Conservation (phyloP, 1,139 yeast genomes). For the Scheffersomyces illinoinensis region DNA sequence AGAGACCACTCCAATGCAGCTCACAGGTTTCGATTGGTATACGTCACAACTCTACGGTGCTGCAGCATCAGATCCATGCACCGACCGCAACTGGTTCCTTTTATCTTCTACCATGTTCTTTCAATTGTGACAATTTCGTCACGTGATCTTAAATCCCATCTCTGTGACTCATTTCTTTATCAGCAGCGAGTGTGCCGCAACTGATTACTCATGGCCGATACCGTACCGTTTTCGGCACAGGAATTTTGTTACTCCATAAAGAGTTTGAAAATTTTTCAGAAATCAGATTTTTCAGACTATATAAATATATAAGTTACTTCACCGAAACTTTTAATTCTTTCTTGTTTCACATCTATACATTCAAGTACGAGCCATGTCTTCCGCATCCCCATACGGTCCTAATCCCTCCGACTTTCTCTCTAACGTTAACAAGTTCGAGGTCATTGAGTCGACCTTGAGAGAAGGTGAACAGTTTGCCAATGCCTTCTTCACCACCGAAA, state of each 20-base stretch:
- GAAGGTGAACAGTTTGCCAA: constrained; percentile 66
- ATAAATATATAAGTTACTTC: not conserved
- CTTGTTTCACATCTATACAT: not conserved
- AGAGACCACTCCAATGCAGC: not conserved
- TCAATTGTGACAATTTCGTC: not conserved
- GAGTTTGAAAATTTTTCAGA: not conserved
- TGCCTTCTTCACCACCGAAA: constrained; percentile 55
- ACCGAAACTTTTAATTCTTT: not conserved
- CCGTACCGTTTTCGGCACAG: not conserved
- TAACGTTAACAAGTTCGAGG: constrained; percentile 51
- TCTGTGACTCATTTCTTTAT: not conserved
- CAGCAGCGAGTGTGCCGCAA: not conserved
- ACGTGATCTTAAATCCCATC: not conserved
- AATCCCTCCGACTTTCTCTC: constrained; percentile 59
- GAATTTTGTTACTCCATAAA: not conserved
- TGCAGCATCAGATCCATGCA: not conserved
- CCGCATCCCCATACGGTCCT: constrained; percentile 50
- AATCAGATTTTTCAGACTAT: not conserved
- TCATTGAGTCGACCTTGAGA: constrained; percentile 57
- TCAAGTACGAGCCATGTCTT: constrained; percentile 9
- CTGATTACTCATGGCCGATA: constrained; percentile 1
- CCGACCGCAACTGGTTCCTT: not conserved
- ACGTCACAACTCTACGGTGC: not conserved
- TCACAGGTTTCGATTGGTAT: not conserved
- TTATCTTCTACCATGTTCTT: not conserved